Base-by-base conservation (phyloP, 768 basidiomycete species). In the Rhizopogon rudus region DNA sequence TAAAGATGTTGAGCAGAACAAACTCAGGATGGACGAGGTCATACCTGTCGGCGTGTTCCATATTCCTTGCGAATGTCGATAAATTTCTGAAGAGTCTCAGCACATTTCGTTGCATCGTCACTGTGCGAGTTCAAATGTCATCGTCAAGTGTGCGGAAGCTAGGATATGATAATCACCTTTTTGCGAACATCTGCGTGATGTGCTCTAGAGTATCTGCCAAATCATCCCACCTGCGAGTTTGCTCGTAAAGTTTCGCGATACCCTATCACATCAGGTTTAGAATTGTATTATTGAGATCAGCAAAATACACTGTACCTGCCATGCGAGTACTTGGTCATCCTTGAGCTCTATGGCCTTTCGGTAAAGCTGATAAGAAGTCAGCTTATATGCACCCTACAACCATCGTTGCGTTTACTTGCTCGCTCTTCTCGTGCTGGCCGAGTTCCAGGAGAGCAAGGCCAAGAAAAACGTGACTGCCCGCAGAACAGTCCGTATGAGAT, bases 381-480 rank as follows among this genome's bases (percentile, higher is more conserved):
- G 61, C 22, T 54, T 17, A 44, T 61, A 40, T 43, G 41, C 45
- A 46, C 17, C 33, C 20, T n/a, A 44, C 40, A 51, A 45, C 40
- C 31, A 14, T 44, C 52, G n/a, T 50, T 46, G 42, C 62, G 63
- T 75, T 79, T 81, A 96, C 94, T 83, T 88, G 82, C 76, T 98
- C 94, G 75, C 93, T 88, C 67, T 85, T 74, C 40, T 84, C 80
- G 20, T 75, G 68, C 52, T 89, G 79, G 28, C 82, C 82, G 2
- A 95, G 74, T 65, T 96, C 91, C 10, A 92, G 75, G 22, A 81
- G 75, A 1, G 97, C 85, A 10, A 97, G 73, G 3, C 86, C 94
- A 28, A 91, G 78, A 66, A 94, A 97, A 22, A 97, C 88, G 66
- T 88, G 81, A 5, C 95, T 98, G 67, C 31, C 16, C 14, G 42